These are phyloP conservation scores for Paramarasmius palmivorus DNA, from an alignment of 1,284 basidiomycete species.

Conservation along the genomic window DNA sequence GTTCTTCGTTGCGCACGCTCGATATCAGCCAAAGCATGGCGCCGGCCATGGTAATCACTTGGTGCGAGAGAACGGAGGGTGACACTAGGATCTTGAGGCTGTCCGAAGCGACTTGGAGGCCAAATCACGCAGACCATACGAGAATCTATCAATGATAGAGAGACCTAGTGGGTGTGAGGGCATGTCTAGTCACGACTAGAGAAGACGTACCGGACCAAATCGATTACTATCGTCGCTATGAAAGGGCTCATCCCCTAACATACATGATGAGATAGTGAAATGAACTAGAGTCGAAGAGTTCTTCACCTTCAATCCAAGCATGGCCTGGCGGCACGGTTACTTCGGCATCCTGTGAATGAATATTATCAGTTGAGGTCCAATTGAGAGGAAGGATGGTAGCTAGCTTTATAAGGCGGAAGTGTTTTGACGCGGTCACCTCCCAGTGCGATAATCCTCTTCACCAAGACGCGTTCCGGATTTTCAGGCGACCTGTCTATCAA, in stretches of 20 bases:
- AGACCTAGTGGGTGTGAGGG: conserved; percentile 43
- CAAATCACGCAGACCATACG: conserved; percentile 61
- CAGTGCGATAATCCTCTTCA: conserved; percentile 70
- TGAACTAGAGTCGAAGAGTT: not conserved
- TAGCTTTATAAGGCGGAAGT: conserved; percentile 55
- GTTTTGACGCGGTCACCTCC: conserved; percentile 68
- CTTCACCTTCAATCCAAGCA: conserved; percentile 72
- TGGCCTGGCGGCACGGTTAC: conserved; percentile 61
- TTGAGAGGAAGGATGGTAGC: not conserved
- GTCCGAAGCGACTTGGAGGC: conserved; percentile 59
- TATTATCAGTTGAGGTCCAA: not conserved
- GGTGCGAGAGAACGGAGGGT: no score
- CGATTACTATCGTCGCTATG: conserved; percentile 71
- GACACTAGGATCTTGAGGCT: conserved; percentile 21
- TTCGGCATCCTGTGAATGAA: conserved; percentile 43
- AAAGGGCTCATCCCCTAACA: conserved; percentile 62
- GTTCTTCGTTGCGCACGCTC: no score
- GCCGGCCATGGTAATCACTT: no score
- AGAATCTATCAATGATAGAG: conserved; percentile 62
- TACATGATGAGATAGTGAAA: conserved; percentile 9
- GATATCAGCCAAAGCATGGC: no score
- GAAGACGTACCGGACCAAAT: conserved; percentile 62
- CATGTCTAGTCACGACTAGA: not conserved
- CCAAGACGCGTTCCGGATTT: conserved; percentile 50
- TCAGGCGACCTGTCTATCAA: conserved; percentile 55